Evolutionary conservation across 2,329 filamentous ascomycete genomes (phyloP).

Genomic region (Penicillium sp.): DNA sequence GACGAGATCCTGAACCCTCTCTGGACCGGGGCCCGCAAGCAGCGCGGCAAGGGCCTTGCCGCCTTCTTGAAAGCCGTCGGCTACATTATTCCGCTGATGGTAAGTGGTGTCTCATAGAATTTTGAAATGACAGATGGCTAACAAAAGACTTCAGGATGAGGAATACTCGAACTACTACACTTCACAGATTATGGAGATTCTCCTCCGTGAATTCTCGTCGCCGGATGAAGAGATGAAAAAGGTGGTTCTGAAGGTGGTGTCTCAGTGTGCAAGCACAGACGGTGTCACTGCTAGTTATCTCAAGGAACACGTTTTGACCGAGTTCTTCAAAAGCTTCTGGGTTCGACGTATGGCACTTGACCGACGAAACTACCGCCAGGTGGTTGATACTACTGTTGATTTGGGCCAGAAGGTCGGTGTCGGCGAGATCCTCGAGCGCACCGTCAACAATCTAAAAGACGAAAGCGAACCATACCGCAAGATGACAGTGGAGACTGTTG

Average conservation of each 20-base stretch:
- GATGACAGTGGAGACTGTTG: conserved; percentile 98
- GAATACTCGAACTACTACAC: conserved; percentile 99
- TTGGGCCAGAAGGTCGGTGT: conserved; percentile 97
- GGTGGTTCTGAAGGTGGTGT: conserved; percentile 95
- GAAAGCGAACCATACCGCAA: conserved; percentile 97
- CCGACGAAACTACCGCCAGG: conserved; percentile 95
- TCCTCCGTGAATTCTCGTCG: conserved; percentile 92
- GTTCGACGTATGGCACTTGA: conserved; percentile 95
- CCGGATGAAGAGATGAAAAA: conserved; percentile 99
- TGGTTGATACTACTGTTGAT: conserved; percentile 97
- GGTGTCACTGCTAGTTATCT: conserved; percentile 94
- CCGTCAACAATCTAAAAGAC: conserved; percentile 95
- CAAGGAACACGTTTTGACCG: conserved; percentile 90
- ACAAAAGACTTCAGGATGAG: conserved; percentile 65
- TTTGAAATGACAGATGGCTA: neutral
- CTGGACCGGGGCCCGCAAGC: conserved; percentile 94
- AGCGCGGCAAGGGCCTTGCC: conserved; percentile 92
- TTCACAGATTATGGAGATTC: conserved; percentile 97
- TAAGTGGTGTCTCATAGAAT: neutral
- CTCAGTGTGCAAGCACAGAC: conserved; percentile 90
- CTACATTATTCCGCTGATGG: conserved; percentile 96
- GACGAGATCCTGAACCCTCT: conserved; percentile 96
- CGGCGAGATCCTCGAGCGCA: conserved; percentile 88
- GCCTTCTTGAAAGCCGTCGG: conserved; percentile 97
- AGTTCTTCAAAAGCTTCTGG: conserved; percentile 99